Percentiles rank a stretch among this genome's conserved stretches.
These are phyloP conservation scores for Hemileccinum impolitum DNA, from an alignment of 768 basidiomycete genomes.

Conservation along the genomic window DNA sequence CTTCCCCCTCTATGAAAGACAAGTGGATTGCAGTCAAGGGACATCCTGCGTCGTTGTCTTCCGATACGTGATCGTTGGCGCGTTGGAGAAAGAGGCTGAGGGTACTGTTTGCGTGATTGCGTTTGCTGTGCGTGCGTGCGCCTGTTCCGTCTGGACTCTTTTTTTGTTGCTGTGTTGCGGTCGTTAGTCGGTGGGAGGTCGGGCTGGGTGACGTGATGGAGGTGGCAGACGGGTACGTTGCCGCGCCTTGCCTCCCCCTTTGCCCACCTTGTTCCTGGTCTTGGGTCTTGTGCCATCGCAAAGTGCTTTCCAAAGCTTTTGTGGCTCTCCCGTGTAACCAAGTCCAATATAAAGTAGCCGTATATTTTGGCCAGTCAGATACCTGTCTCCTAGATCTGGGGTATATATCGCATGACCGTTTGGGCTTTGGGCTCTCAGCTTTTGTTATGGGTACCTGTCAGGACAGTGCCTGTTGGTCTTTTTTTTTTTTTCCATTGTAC, in stretches of 20 bases:
- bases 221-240: too few relatives aligned
- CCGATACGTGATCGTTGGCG: constrained; percentile 4
- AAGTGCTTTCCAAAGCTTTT: constrained; percentile 14
- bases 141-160: not conserved
- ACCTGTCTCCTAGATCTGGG: not conserved
- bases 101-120: not conserved
- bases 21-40: constrained; percentile 79
- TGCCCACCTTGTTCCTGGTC: not conserved
- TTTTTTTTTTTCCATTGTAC: too few relatives aligned
- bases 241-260: not conserved
- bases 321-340: constrained; percentile 16
- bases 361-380: constrained; percentile 13
- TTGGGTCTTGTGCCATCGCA: constrained; percentile 19
- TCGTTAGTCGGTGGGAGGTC: not conserved
- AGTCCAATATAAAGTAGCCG: constrained; percentile 24
- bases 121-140: not conserved
- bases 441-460: too few relatives aligned
- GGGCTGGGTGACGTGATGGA: too few relatives aligned
- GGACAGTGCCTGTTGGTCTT: too few relatives aligned
- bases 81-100: not conserved
- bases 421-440: too few relatives aligned
- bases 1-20: constrained; percentile 39
- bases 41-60: constrained; percentile 19
- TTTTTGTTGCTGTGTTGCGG: not conserved
- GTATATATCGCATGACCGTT: constrained; percentile 5